Conservation (phyloP, 805 yeast species). For the Ogataea philodendri region DNA sequence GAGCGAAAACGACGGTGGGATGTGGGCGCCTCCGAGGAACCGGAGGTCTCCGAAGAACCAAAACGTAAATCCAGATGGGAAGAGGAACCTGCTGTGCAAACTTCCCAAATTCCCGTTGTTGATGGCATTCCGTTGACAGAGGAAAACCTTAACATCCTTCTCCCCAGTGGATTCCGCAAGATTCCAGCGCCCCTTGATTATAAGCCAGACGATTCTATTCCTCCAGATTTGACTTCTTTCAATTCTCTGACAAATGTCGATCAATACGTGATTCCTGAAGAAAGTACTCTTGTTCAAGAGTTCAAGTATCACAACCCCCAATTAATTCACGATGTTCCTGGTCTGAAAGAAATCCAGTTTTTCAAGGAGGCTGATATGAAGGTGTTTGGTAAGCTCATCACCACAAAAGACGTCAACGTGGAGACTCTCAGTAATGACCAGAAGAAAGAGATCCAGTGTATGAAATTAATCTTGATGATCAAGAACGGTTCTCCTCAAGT, state of each 20-base stretch:
- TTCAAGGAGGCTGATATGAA: slow-evolving; percentile 71
- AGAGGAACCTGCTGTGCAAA: slow-evolving; percentile 11
- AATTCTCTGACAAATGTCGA: slow-evolving; percentile 26
- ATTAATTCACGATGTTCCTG: slow-evolving; percentile 58
- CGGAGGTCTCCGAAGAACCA: slow-evolving; percentile 12
- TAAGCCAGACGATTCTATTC: slow-evolving; percentile 30
- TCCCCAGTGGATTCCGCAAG: slow-evolving; percentile 51
- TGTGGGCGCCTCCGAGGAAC: slow-evolving; percentile 38
- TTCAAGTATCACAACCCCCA: slow-evolving; percentile 34
- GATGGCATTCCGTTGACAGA: slow-evolving; percentile 42
- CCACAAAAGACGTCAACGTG: slow-evolving; percentile 31
- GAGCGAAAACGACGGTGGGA: slow-evolving; percentile 43
- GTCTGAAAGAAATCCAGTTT: slow-evolving; percentile 60
- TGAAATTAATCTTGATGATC: slow-evolving; percentile 62
- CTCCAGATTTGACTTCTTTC: slow-evolving; percentile 18
- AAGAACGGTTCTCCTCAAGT: slow-evolving; percentile 74
- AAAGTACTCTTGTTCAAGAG: slow-evolving; percentile 29
- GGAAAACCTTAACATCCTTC: slow-evolving; percentile 44
- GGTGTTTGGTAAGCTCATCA: slow-evolving; percentile 62
- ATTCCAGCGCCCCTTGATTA: slow-evolving; percentile 46
- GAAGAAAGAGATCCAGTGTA: slow-evolving; percentile 54
- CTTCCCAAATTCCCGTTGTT: slow-evolving; percentile 25
- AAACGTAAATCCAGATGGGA: slow-evolving; percentile 19
- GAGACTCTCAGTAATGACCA: slow-evolving; percentile 48
- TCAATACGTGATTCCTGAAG: slow-evolving; percentile 55